Conservation (phyloP, 2,329 filamentous ascomycete genomes). For the Achaetomium macrosporum region DNA sequence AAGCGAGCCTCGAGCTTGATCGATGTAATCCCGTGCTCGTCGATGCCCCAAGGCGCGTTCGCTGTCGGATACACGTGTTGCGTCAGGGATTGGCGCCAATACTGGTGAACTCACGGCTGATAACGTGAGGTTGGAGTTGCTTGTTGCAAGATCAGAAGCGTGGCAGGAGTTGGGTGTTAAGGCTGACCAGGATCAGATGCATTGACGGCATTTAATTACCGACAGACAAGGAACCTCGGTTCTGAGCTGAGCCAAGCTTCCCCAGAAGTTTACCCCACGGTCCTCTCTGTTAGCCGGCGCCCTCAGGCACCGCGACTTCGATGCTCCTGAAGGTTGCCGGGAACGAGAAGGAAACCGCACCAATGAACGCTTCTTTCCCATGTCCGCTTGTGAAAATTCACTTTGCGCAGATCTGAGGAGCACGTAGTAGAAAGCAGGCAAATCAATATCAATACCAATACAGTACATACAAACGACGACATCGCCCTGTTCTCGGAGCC, state of each 20-base stretch:
- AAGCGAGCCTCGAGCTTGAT: neutral
- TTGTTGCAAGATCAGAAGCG: neutral
- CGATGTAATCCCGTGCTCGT: neutral
- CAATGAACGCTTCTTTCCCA: neutral
- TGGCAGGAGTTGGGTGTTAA: neutral
- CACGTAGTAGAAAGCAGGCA: too few species aligned
- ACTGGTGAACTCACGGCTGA: neutral
- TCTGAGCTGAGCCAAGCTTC: conserved; percentile 1
- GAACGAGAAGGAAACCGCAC: too few species aligned
- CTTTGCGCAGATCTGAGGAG: neutral
- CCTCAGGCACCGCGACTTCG: too few species aligned
- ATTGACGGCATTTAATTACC: conserved; percentile 2
- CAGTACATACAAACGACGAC: too few species aligned
- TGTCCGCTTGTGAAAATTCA: neutral
- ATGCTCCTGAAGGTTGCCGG: too few species aligned
- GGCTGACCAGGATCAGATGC: neutral
- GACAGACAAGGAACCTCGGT: conserved; percentile 7
- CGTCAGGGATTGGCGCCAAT: neutral
- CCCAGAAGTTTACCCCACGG: conserved; percentile 2
- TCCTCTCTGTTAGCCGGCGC: neutral
- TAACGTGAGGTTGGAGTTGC: neutral
- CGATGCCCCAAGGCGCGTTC: neutral
- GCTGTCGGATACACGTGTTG: neutral
- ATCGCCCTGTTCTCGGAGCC: too few species aligned
- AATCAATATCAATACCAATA: too few species aligned